Evolutionary conservation across 2,329 filamentous ascomycete genomes (phyloP), one percentile per base, ranked within the genome.

Genomic region (Arachnopeziza araneosa): DNA sequence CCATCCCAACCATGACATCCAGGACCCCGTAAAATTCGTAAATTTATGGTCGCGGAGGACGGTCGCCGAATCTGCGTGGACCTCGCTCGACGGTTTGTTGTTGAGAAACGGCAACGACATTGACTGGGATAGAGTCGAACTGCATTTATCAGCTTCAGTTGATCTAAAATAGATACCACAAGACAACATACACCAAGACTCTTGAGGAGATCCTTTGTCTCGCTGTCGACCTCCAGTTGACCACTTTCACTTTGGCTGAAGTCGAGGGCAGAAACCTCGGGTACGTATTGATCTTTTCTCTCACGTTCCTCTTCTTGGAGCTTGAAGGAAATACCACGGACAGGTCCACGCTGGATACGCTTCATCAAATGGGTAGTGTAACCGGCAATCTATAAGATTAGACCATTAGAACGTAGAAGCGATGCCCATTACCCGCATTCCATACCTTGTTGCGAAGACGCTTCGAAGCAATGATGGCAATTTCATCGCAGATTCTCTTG

Each of bases 321-420:
- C 88, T 99, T 99, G 93, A 99, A 99, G 80, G 96, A 99, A 83
- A 99, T 99, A 85, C 95, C 95, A 75, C 95, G 96, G 80, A 99
- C 95, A 70, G 95, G 95, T 70, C 95, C 95, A 79, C 95, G 92
- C 86, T 98, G 95, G 74, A 99, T 99, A 81, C 95, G 95, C 89
- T 98, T 98, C 96, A 99, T 99, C 81, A 96, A 79, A 78, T 96
- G 92, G 71, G 95, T 98, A 74, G 93, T 96, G 88, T 96, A 98
- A 75, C 95, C 95, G 76, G 95, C 93, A 83, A 96, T 96, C 91
- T 93, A 69, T 57, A 55, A 8, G 17, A 26, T 65, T 55, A 22
- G 36, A 57, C 36, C 4, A 54, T 54, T 48, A 49, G 57, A 51
- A 60, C 36, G 23, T 23, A 12, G 50, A 52, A 21, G 50, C 26